These are phyloP conservation scores for Picochlorum sp. DNA, from an alignment of 139 green algal genomes.

Conservation along the genomic window DNA sequence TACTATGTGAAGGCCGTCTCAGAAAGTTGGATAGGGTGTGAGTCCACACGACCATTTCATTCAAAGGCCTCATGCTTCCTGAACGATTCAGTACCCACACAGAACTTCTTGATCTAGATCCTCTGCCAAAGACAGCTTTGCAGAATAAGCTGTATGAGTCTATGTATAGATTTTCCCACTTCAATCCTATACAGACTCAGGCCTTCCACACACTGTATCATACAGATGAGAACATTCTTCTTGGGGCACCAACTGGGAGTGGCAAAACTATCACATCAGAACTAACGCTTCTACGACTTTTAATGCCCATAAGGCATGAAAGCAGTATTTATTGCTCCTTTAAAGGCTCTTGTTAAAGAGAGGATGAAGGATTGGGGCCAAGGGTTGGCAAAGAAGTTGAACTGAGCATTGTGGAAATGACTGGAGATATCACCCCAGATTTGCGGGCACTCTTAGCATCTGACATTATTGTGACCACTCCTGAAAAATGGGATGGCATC, in stretches of 20 bases:
- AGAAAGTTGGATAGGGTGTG: constrained; percentile 70
- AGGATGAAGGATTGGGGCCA: constrained; percentile 87
- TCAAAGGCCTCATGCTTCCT: constrained; percentile 71
- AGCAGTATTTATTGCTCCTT: constrained; percentile 94
- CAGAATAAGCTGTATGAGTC: constrained; percentile 53
- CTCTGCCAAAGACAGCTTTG: constrained; percentile 79
- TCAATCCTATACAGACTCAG: constrained; percentile 98
- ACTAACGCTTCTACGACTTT: constrained; percentile 84
- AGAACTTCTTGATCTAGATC: constrained; percentile 91
- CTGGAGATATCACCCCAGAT: constrained; percentile 41
- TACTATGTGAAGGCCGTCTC: constrained; percentile 64
- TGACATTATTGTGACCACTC: constrained; percentile 92
- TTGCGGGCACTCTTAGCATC: constrained; percentile 60
- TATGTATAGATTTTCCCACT: constrained; percentile 91
- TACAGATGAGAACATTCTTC: constrained; percentile 87
- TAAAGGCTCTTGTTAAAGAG: constrained; percentile 87
- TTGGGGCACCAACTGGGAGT: constrained; percentile 86
- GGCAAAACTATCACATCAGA: constrained; percentile 94
- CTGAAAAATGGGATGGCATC: constrained; percentile 98
- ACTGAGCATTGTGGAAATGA: constrained; percentile 84
- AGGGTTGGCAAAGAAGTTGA: constrained; percentile 62
- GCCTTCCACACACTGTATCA: constrained; percentile 96
- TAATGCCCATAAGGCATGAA: constrained; percentile 51
- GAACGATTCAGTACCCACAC: constrained; percentile 50
- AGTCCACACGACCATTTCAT: constrained; percentile 54